Percentiles rank a stretch among this genome's conserved stretches.
phyloP scores from a whole-genome alignment of 768 basidiomycete genomes.

The Pleurotus tuber-regium region DNA sequence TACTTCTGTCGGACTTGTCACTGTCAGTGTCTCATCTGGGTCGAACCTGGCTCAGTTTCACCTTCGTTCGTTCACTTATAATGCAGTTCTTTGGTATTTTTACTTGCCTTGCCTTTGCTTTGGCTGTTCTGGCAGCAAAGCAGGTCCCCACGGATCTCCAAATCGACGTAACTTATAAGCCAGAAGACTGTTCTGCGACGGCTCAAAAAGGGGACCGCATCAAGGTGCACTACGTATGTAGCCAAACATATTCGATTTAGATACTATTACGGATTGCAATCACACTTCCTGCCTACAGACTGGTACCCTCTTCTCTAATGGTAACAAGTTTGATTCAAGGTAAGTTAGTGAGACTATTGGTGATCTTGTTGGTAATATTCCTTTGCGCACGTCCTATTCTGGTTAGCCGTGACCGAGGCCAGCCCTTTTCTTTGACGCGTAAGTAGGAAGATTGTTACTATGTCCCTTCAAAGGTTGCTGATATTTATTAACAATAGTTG shows the following conservation, averaged over 20 bases:
- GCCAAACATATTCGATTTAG: too few relatives aligned
- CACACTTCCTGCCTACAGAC: slow-evolving; percentile 42
- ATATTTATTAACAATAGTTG: slow-evolving; percentile 44
- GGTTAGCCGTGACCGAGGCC: slow-evolving; percentile 64
- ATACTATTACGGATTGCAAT: not conserved
- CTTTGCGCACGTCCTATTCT: too few relatives aligned
- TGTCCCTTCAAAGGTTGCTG: not conserved
- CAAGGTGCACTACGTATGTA: slow-evolving; percentile 78
- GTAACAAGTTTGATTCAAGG: slow-evolving; percentile 91
- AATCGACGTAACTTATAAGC: slow-evolving; percentile 60
- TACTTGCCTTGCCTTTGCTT: slow-evolving; percentile 45
- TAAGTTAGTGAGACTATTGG: slow-evolving; percentile 30
- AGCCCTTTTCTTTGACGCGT: slow-evolving; percentile 80
- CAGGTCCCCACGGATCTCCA: slow-evolving; percentile 53
- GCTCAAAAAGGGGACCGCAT: slow-evolving; percentile 63
- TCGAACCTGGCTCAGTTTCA: not conserved
- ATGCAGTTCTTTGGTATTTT: slow-evolving; percentile 56
- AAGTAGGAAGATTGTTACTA: too few relatives aligned
- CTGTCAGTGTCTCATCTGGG: not conserved
- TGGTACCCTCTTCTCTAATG: slow-evolving; percentile 73
- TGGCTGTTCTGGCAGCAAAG: slow-evolving; percentile 32
- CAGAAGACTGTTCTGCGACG: slow-evolving; percentile 52
- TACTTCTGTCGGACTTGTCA: not conserved
- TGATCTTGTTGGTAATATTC: too few relatives aligned
- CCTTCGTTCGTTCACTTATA: slow-evolving; percentile 16